Evolutionary conservation across 2,329 filamentous ascomycete genomes (phyloP), one percentile per base, ranked within the genome.

Genomic region (Thelonectria discophora): DNA sequence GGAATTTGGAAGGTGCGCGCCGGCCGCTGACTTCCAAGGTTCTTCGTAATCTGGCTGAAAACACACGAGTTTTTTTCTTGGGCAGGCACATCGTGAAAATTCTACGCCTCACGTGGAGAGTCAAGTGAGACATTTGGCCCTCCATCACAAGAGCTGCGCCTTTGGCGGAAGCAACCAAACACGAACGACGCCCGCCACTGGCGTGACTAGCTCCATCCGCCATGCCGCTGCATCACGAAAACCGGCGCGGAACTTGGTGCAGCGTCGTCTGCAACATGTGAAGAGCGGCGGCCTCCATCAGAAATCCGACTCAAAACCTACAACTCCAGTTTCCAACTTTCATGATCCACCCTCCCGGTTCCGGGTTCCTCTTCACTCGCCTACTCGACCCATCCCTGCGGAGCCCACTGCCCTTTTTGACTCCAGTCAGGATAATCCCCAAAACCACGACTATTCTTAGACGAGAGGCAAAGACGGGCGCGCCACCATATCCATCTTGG

Each of bases 401-500:
- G 17, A 42, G 47, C 37, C 24, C 57, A 47, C 40, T 17, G 40
- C 40, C 7, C 34, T 15, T 12, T 59, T 6, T 50, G 49, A 46
- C 32, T 53, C 37, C 48, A 47, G 48, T 51, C 40, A 48, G 21
- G 30, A 34, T 34, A n/a, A 32, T 6, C 46, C 17, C n/a, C 48
- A 13, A 57, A 56, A 51, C 32, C 47, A 43, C 37, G 12, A 27
- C 70, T 71, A 72, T 72, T 72, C 69, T 71, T 72, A 63, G 68
- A 62, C 21, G 60, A 34, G 68, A 58, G 69, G 68, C 67, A 71
- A 71, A 72, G 69, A 69, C 67, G 72, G 70, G 70, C 69, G 68
- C 51, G 70, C 65, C 68, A 66, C 68, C 69, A 58, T 63, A 47
- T 65, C 50, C 58, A 65, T 24, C n/a, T 2, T 37, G 21, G 21